phyloP scores from a whole-genome alignment of 176 grass and related monocot species.

The Dendrocalamus sinicus region DNA sequence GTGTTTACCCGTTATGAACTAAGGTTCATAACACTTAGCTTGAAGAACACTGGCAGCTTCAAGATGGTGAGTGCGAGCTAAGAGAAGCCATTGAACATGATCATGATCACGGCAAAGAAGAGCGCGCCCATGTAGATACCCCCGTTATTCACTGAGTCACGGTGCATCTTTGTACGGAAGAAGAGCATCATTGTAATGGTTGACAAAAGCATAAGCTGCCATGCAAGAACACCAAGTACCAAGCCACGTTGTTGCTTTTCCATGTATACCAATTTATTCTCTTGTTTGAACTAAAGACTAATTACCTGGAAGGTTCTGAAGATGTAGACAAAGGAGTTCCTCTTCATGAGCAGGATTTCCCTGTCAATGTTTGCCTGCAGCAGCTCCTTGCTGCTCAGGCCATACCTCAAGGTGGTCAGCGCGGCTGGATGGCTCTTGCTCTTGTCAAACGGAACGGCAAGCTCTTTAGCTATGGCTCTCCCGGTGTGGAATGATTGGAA shows the following conservation, averaged over 20 bases:
- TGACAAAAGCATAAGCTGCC: constrained; percentile 64
- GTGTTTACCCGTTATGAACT: no score
- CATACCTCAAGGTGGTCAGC: constrained; percentile 57
- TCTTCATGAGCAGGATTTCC: constrained; percentile 69
- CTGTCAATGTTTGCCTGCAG: constrained; percentile 60
- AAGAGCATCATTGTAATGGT: constrained; percentile 81
- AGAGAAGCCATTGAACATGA: constrained; percentile 88
- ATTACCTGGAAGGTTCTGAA: constrained; percentile 52
- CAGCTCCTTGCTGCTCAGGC: constrained; percentile 47
- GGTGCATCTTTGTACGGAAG: constrained; percentile 82
- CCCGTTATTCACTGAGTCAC: constrained; percentile 38
- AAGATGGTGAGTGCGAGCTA: constrained; percentile 68
- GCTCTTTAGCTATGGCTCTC: constrained; percentile 40
- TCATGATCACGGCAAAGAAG: constrained; percentile 72
- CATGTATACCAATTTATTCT: not conserved
- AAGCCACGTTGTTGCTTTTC: not conserved
- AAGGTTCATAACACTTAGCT: constrained; percentile 38
- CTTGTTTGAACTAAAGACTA: not conserved
- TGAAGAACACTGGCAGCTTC: constrained; percentile 95
- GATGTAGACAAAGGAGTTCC: constrained; percentile 72
- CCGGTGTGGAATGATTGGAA: constrained; percentile 59
- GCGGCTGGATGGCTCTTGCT: constrained; percentile 58
- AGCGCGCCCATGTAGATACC: constrained; percentile 66
- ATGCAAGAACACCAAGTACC: constrained; percentile 20
- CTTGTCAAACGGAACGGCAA: constrained; percentile 54